Evolutionary conservation across 2,329 filamentous ascomycete species (phyloP).

Genomic region (Aspergillus oerlinghausenensis): DNA sequence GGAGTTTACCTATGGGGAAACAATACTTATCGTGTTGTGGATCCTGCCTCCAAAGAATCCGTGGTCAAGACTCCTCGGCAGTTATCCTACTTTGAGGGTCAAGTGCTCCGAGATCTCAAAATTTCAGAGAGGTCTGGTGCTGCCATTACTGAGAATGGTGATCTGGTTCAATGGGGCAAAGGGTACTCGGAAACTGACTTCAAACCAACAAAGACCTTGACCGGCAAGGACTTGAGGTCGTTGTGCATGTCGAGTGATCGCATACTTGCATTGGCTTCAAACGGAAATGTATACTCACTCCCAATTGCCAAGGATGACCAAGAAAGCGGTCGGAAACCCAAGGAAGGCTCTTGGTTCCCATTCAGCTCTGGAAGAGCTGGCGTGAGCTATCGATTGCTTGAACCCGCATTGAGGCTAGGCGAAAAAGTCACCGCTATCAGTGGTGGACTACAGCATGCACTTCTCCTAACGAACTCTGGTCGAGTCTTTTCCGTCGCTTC

Average conservation of each 20-base stretch:
- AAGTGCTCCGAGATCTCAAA: slow-evolving; percentile 81
- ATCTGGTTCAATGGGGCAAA: slow-evolving; percentile 86
- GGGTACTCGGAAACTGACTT: slow-evolving; percentile 64
- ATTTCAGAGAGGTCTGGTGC: slow-evolving; percentile 76
- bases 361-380: slow-evolving; percentile 60
- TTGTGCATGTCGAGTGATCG: slow-evolving; percentile 76
- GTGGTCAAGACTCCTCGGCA: slow-evolving; percentile 76
- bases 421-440: slow-evolving; percentile 72
- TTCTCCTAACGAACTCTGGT: slow-evolving; percentile 78
- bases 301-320: slow-evolving; percentile 73
- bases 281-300: slow-evolving; percentile 78
- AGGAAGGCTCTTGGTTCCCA: slow-evolving; percentile 67
- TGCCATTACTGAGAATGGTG: slow-evolving; percentile 80
- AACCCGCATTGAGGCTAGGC: slow-evolving; percentile 61
- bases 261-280: slow-evolving; percentile 70
- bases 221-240: slow-evolving; percentile 73
- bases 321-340: slow-evolving; percentile 55
- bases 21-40: slow-evolving; percentile 78
- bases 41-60: slow-evolving; percentile 71
- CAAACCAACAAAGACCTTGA: slow-evolving; percentile 66
- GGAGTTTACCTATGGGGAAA: slow-evolving; percentile 94
- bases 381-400: slow-evolving; percentile 69
- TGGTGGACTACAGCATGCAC: slow-evolving; percentile 77
- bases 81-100: slow-evolving; percentile 76
- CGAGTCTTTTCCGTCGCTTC: slow-evolving; percentile 86